These are phyloP conservation scores for Hyphodiscus hymeniophilus DNA, from an alignment of 495 filamentous ascomycete genomes.

Conservation along the genomic window DNA sequence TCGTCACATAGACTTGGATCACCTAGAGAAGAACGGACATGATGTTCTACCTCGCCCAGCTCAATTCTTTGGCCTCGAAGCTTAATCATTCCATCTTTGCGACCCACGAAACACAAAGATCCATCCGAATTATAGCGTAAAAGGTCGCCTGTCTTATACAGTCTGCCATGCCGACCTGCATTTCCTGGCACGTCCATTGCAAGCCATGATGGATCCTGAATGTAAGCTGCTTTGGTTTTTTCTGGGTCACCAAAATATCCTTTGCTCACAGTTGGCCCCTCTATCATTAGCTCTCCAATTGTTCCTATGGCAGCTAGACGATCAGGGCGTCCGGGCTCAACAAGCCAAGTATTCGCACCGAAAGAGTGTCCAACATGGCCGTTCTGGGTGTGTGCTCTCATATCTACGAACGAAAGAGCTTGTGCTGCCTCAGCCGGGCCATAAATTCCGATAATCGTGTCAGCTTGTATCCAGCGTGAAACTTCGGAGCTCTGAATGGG, in stretches of 20 bases:
- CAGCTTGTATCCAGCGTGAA: conserved; percentile 40
- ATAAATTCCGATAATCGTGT: conserved; percentile 45
- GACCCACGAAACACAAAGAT: conserved; percentile 26
- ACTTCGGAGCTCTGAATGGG: conserved; percentile 24
- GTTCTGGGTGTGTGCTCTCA: too few relatives aligned
- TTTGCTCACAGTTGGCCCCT: conserved; percentile 44
- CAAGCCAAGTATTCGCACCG: conserved; percentile 42
- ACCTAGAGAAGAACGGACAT: too few relatives aligned
- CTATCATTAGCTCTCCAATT: conserved; percentile 54
- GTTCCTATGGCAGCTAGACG: conserved; percentile 46
- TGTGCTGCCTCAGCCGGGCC: conserved; percentile 39
- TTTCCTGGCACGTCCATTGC: conserved; percentile 26
- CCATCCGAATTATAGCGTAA: conserved; percentile 28
- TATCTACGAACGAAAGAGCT: conserved; percentile 27
- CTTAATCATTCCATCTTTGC: conserved; percentile 25
- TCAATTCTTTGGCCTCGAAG: conserved; percentile 26
- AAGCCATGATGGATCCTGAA: conserved; percentile 11
- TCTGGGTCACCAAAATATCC: conserved; percentile 35
- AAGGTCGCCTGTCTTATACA: conserved; percentile 45
- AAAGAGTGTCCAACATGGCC: conserved; percentile 12
- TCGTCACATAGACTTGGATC: too few relatives aligned
- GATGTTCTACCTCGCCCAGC: conserved; percentile 21
- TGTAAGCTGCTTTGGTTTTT: conserved; percentile 10
- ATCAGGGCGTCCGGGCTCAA: conserved; percentile 43
- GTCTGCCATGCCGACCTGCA: conserved; percentile 38